Base-by-base conservation (phyloP, 1,139 yeast genomes). In the Arxiozyma telluris region DNA sequence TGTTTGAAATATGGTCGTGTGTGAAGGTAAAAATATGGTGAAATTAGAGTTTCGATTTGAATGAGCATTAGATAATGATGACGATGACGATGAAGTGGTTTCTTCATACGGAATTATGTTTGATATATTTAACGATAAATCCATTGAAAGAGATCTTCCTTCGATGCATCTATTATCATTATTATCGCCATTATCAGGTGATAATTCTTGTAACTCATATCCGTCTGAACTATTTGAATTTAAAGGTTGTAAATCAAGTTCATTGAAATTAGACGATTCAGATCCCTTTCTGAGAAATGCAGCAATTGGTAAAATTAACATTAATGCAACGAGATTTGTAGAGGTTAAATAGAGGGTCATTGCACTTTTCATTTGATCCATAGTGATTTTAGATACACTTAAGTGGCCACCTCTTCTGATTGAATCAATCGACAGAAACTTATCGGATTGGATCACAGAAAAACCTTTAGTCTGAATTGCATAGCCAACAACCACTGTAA, bases 401-500 rank as follows among this genome's bases (percentile, higher is more conserved):
- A 42, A 25, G 23, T 46, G 21, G 20, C 39, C 43, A 9, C 43
- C 49, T 44, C 50, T 44, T 34, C 44, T 49, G 21, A 44, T 41
- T 11, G 42, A 25, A 20, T 47, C 50, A 43, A 51, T 17, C 17
- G 39, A 45, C 30, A 52, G 43, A 15, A 52, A 38, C 22, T 55
- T 49, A 3, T 51, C 47, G 18, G 58, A 53, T 30, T 57, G 60
- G 4, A 61, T 53, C 23, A 53, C 45, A 4, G 62, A 59, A 22
- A 61, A 42, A 22, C 58, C 46, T 49, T 54, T 60, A 1, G 62
- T 60, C 44, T 61, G 62, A n/a, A 59, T 46, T 12, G 57, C 61
- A 43, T 61, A 61, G 20, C 61, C 59, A 1, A 58, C n/a, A 6
- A 60, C 61, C 2, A 59, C 58, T 11, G 55, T 51, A 22, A 59